Percentiles rank a stretch among this genome's conserved stretches.
phyloP scores from a whole-genome alignment of 257 asterid genomes.

The Ilex aquifolium region DNA sequence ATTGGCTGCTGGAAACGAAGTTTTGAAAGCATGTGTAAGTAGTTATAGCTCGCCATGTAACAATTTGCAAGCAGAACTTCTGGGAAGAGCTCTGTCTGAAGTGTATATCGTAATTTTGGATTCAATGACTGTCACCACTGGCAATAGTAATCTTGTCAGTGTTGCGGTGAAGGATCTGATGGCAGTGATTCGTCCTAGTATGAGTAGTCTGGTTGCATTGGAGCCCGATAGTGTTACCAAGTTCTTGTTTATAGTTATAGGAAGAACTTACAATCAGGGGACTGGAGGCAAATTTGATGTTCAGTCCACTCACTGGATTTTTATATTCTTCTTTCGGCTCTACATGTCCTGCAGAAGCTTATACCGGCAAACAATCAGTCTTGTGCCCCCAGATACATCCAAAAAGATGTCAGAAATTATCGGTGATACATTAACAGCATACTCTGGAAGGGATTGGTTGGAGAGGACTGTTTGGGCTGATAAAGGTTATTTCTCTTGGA shows the following conservation, averaged over 20 bases:
- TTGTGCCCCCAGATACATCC: slow-evolving; percentile 59
- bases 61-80: slow-evolving; percentile 49
- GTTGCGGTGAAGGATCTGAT: slow-evolving; percentile 52
- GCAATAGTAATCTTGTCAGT: slow-evolving; percentile 66
- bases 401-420: slow-evolving; percentile 54
- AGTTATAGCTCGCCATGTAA: slow-evolving; percentile 20
- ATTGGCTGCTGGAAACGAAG: slow-evolving; percentile 27
- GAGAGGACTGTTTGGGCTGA: slow-evolving; percentile 38
- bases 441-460: slow-evolving; percentile 73
- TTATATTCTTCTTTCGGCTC: slow-evolving; percentile 54
- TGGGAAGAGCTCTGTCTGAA: slow-evolving; percentile 70
- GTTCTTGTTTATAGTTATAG: slow-evolving; percentile 39
- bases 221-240: slow-evolving; percentile 29
- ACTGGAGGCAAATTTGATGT: slow-evolving; percentile 23
- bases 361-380: slow-evolving; percentile 53
- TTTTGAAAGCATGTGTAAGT: slow-evolving; percentile 18
- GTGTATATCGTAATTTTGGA: slow-evolving; percentile 59
- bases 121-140: slow-evolving; percentile 66
- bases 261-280: slow-evolving; percentile 27
- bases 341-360: slow-evolving; percentile 65
- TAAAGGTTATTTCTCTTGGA: slow-evolving; percentile 66
- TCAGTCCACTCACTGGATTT: slow-evolving; percentile 49
- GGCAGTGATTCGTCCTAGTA: slow-evolving; percentile 44
- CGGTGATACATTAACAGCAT: slow-evolving; percentile 49
- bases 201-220: slow-evolving; percentile 40